These are phyloP conservation scores for Talaromyces trachyspermus DNA, from an alignment of 495 filamentous ascomycete species.

Conservation along the genomic window DNA sequence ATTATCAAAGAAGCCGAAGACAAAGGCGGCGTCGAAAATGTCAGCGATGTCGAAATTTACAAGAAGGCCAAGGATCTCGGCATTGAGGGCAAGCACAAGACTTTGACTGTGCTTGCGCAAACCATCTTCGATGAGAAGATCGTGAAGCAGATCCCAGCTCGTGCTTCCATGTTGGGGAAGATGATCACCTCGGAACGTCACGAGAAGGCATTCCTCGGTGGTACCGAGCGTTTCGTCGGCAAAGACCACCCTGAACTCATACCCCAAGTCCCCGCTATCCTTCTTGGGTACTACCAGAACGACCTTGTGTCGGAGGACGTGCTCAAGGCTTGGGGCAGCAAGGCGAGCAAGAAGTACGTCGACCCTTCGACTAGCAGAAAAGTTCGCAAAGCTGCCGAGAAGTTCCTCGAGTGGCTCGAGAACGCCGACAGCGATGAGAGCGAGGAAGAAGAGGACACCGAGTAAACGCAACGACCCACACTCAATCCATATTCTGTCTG, in stretches of 20 bases:
- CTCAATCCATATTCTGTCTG: neutral
- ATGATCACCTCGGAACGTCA: slow-evolving; percentile 85
- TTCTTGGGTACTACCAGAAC: slow-evolving; percentile 79
- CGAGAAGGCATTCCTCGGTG: slow-evolving; percentile 95
- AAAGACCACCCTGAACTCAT: slow-evolving; percentile 74
- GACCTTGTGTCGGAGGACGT: slow-evolving; percentile 83
- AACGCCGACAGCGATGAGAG: slow-evolving; percentile 83
- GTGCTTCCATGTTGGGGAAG: slow-evolving; percentile 83
- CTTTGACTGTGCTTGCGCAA: slow-evolving; percentile 83
- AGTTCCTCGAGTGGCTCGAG: slow-evolving; percentile 89
- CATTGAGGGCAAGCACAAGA: slow-evolving; percentile 92
- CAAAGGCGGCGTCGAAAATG: slow-evolving; percentile 62
- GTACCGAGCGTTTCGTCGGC: slow-evolving; percentile 86
- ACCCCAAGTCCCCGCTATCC: slow-evolving; percentile 71
- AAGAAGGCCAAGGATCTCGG: slow-evolving; percentile 91
- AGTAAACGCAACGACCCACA: slow-evolving; percentile 18
- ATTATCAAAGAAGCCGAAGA: slow-evolving; percentile 66
- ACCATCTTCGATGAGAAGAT: slow-evolving; percentile 91
- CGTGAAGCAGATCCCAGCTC: slow-evolving; percentile 71
- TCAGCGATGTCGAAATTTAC: slow-evolving; percentile 85
- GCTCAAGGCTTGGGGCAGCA: slow-evolving; percentile 82
- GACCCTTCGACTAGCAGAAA: slow-evolving; percentile 85
- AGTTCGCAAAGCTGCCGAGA: slow-evolving; percentile 88
- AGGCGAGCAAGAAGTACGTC: slow-evolving; percentile 97
- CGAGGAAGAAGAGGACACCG: slow-evolving; percentile 54